phyloP scores from a whole-genome alignment of 2,329 filamentous ascomycete species.

The Penicillium sp. region DNA sequence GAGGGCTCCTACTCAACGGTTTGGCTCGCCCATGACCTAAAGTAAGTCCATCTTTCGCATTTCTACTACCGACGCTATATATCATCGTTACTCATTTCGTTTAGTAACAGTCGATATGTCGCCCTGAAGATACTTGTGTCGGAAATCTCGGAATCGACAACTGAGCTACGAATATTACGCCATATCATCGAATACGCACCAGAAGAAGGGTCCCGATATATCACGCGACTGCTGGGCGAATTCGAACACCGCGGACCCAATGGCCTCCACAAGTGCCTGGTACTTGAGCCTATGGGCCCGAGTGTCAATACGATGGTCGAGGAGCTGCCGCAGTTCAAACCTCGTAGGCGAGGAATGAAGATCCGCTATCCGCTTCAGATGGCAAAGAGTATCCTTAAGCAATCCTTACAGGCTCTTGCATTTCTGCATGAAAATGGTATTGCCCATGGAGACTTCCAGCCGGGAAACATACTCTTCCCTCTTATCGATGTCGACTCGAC shows the following conservation, averaged over 20 bases:
- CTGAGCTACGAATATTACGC: constrained; percentile 20
- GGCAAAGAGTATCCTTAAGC: constrained; percentile 28
- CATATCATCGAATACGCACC: constrained; percentile 19
- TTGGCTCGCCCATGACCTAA: constrained; percentile 43
- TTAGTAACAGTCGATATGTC: constrained; percentile 27
- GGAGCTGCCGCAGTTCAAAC: constrained; percentile 25
- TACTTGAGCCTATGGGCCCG: constrained; percentile 35
- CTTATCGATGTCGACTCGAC: constrained; percentile 20
- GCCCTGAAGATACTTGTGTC: constrained; percentile 36
- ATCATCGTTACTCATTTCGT: constrained; percentile 14
- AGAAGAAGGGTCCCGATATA: constrained; percentile 16
- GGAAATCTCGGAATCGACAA: constrained; percentile 17
- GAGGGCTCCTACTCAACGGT: constrained; percentile 48
- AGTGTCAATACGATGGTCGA: constrained; percentile 27
- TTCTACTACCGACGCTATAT: constrained; percentile 7
- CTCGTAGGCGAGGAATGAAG: constrained; percentile 18
- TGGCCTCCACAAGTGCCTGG: constrained; percentile 34
- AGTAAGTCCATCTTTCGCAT: constrained; percentile 23
- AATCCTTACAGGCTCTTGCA: constrained; percentile 25
- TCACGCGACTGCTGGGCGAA: constrained; percentile 24
- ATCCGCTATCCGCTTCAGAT: constrained; percentile 25
- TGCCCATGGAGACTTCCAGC: constrained; percentile 29
- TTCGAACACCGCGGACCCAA: constrained; percentile 34
- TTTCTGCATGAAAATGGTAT: constrained; percentile 28
- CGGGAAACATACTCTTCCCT: constrained; percentile 28